These are phyloP conservation scores for Marasmius oreades DNA, from an alignment of 1,284 basidiomycete genomes.

Conservation along the genomic window DNA sequence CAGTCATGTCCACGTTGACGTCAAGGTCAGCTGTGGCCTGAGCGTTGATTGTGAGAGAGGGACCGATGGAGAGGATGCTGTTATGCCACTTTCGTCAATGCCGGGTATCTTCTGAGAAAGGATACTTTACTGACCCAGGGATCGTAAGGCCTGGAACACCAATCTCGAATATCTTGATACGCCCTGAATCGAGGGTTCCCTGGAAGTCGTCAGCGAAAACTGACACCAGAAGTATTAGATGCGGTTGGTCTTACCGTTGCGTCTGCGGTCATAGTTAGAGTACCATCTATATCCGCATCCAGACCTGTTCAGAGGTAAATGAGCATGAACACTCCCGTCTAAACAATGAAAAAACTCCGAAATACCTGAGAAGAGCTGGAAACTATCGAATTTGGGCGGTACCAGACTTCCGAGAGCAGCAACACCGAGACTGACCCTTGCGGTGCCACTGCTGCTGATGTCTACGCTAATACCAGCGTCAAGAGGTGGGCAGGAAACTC, in stretches of 20 bases:
- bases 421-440: constrained; percentile 36
- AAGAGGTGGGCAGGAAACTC: constrained; percentile 35
- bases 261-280: constrained; percentile 30
- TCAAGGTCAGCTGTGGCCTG: constrained; percentile 33
- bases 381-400: constrained; percentile 31
- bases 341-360: neutral
- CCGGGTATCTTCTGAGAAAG: neutral
- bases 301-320: constrained; percentile 15
- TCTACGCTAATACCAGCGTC: constrained; percentile 35
- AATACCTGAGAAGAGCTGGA: constrained; percentile 25
- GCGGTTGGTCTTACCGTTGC: constrained; percentile 25
- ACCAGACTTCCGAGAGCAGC: constrained; percentile 39
- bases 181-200: constrained; percentile 33
- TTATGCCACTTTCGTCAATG: neutral
- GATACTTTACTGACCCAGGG: constrained; percentile 21
- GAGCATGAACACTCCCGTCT: constrained; percentile 1
- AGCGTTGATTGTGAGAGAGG: constrained; percentile 34
- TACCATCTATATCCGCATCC: constrained; percentile 28
- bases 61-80: constrained; percentile 37
- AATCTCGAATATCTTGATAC: constrained; percentile 22
- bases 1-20: constrained; percentile 31
- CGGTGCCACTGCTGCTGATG: constrained; percentile 35
- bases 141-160: constrained; percentile 30
- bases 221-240: constrained; percentile 1
- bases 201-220: neutral